Evolutionary conservation across 2,329 filamentous ascomycete genomes (phyloP).

Genomic region (Pestalotiopsis sp.): DNA sequence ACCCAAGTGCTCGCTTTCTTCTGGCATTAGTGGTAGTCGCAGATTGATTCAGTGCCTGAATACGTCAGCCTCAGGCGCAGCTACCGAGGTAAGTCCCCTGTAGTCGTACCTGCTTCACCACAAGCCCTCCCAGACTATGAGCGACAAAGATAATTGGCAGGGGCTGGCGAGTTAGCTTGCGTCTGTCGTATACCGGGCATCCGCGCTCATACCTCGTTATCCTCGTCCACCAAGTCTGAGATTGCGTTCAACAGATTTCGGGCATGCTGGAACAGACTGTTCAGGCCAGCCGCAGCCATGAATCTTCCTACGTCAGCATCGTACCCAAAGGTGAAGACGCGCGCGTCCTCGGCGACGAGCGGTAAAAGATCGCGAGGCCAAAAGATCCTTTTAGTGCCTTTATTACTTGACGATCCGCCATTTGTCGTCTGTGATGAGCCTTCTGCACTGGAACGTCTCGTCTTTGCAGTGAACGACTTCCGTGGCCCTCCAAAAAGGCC

Average conservation of each 20-base stretch:
- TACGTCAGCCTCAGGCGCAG: not conserved
- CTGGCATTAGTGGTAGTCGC: not conserved
- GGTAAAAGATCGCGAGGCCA: not conserved
- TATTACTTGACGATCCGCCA: not conserved
- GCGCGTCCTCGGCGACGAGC: not conserved
- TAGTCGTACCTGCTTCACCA: not conserved
- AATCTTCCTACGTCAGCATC: not conserved
- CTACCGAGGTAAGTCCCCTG: not conserved
- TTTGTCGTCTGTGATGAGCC: not conserved
- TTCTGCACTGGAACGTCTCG: not conserved
- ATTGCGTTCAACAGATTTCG: not conserved
- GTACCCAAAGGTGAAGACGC: not conserved
- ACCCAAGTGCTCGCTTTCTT: not conserved
- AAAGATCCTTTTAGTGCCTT: not conserved
- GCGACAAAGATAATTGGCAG: not conserved
- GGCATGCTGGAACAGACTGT: not conserved
- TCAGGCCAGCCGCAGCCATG: not conserved
- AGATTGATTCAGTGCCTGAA: not conserved
- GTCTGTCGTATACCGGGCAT: not conserved
- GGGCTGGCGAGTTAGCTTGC: not conserved
- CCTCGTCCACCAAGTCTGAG: not conserved
- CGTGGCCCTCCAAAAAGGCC: not conserved
- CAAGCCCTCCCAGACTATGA: not conserved
- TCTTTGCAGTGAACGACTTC: not conserved
- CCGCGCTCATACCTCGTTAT: not conserved